Base-by-base conservation (phyloP, 1,284 basidiomycete species). In the Vanrija pseudolonga region DNA sequence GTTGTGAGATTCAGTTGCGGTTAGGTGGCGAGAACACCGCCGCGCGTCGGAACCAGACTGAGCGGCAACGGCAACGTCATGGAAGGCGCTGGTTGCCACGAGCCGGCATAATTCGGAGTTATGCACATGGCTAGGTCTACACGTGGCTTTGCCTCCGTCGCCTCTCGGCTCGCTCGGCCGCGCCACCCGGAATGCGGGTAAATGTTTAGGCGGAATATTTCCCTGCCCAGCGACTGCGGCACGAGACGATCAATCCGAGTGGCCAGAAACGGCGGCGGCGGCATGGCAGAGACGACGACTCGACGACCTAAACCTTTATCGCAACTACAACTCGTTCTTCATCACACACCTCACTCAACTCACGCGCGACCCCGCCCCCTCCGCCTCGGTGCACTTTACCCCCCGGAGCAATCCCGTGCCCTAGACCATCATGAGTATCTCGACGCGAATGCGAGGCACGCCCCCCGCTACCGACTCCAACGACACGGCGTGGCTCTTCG, bases 161-260 rank as follows among this genome's bases (percentile, higher is more conserved):
- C 7, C 26, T 26, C 40, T 24, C 24, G 41, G 45, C 48, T 49
- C 19, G 28, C 32, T 43, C 28, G 23, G 6, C 40, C 7, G 45
- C 54, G 47, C 44, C 48, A 23, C 45, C 20, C 20, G 26, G 26
- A 20, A 23, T 18, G 61, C 60, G 19, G 64, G 60, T 47, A 71
- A 71, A 17, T 70, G 32, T 32, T 32, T 32, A 32, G 32, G 32
- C 32, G 32, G 32, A 32, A 14, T 15, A 3, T 9, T 26, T 26
- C 32, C 32, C 32, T 32, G 32, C 32, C 32, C 32, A 32, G 32
- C 32, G 12, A 12, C 9, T 32, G 32, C 32, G 32, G 32, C 32
- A 15, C 32, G 12, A 32, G 32, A 32, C 32, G 32, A 32, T 32
- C 32, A 32, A 32, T 32, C 32, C 32, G 32, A 32, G 32, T 32